phyloP scores from a whole-genome alignment of 331 rosid species.

The Telfairia occidentalis region DNA sequence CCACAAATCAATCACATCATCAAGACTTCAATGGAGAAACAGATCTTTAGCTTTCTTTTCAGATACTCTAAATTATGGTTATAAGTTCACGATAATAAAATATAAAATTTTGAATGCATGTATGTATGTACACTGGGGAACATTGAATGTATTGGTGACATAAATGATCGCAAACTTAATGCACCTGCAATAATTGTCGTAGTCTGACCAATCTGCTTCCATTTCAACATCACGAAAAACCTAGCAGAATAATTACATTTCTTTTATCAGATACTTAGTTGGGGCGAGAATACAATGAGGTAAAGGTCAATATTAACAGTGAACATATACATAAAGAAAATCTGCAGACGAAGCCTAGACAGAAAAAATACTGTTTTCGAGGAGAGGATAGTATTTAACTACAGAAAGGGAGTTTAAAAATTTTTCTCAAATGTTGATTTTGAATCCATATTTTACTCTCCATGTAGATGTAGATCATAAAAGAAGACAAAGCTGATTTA shows the following conservation, averaged over 20 bases:
- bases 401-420: background rate
- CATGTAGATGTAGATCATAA: background rate
- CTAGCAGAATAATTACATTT: conserved; percentile 26
- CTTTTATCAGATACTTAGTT: background rate
- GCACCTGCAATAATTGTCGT: conserved; percentile 68
- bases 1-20: conserved; percentile 3
- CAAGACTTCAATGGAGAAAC: background rate
- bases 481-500: background rate
- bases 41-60: background rate
- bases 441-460: background rate
- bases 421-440: background rate
- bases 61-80: background rate
- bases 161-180: background rate
- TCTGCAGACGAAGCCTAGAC: background rate
- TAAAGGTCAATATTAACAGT: background rate
- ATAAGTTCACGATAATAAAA: background rate
- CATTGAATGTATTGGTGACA: background rate
- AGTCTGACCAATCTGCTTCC: conserved; percentile 60
- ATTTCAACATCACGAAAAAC: conserved; percentile 48
- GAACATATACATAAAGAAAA: background rate
- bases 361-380: background rate
- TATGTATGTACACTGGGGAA: background rate
- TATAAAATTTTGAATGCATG: background rate
- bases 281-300: background rate
- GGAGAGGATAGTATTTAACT: background rate